Conservation (phyloP, 495 filamentous ascomycete species). For the Cercophora newfieldiana region DNA sequence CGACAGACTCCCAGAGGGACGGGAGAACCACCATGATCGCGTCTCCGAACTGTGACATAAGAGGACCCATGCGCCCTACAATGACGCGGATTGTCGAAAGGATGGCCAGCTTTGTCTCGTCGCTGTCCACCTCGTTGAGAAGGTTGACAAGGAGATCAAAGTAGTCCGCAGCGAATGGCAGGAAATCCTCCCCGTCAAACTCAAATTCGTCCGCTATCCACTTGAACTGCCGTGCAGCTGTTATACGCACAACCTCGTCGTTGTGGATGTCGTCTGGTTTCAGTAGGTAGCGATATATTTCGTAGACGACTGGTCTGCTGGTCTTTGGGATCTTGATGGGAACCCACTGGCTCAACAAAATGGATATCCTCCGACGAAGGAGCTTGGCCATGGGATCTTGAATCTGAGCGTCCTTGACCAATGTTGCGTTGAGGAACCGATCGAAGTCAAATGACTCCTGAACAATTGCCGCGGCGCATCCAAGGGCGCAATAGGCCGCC, state of each 20-base stretch:
- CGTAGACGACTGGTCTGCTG: conserved; percentile 72
- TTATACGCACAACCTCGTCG: conserved; percentile 88
- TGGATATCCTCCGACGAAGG: conserved; percentile 82
- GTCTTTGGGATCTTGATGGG: conserved; percentile 65
- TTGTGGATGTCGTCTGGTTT: conserved; percentile 74
- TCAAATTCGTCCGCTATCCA: conserved; percentile 77
- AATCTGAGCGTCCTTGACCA: conserved; percentile 78
- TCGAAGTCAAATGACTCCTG: conserved; percentile 74
- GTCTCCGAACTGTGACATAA: conserved; percentile 74
- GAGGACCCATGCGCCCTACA: conserved; percentile 76
- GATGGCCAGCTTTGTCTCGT: conserved; percentile 85
- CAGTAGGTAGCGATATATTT: conserved; percentile 87
- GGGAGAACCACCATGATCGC: conserved; percentile 79
- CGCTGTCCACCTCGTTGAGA: conserved; percentile 74
- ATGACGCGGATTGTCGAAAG: conserved; percentile 77
- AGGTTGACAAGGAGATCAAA: conserved; percentile 70
- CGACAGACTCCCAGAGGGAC: conserved; percentile 77
- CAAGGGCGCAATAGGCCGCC: conserved; percentile 89
- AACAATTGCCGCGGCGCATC: conserved; percentile 77
- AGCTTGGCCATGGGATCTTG: conserved; percentile 76
- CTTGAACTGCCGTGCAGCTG: conserved; percentile 81
- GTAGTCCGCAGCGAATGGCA: conserved; percentile 69
- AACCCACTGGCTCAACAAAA: conserved; percentile 88
- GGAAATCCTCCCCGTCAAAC: conserved; percentile 68
- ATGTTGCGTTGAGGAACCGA: conserved; percentile 66